These are phyloP conservation scores for Melocanna baccifera DNA, from an alignment of 176 grass and related monocot genomes.

Conservation along the genomic window DNA sequence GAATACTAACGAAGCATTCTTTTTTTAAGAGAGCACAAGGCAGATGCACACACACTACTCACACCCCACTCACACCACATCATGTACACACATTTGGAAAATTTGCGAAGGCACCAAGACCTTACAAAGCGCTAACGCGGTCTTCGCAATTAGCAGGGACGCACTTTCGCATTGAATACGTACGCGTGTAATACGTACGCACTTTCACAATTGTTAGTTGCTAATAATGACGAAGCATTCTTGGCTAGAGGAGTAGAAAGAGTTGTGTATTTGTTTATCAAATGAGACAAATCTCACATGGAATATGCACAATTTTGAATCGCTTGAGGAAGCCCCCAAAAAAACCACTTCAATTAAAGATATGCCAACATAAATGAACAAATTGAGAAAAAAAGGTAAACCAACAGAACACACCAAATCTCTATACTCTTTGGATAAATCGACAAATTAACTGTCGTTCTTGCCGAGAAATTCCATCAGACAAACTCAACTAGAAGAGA, in stretches of 20 bases:
- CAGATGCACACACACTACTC: no score
- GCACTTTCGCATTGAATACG: no score
- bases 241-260: neutral
- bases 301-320: slow-evolving; percentile 13
- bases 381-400: neutral
- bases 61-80: no score
- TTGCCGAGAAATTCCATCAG: slow-evolving; percentile 13
- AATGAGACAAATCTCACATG: slow-evolving; percentile 13
- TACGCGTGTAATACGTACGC: no score
- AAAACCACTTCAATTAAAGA: neutral
- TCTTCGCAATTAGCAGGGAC: neutral
- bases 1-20: neutral
- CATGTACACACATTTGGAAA: no score
- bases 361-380: neutral
- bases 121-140: no score
- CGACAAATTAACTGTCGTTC: neutral
- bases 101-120: no score
- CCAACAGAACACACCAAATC: slow-evolving; percentile 32
- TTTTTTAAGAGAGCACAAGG: no score
- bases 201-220: no score
- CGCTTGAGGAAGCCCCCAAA: neutral
- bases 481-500: neutral
- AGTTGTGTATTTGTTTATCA: neutral
- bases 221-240: neutral
- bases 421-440: slow-evolving; percentile 16